A percentile compares a stretch with the other conserved stretches of the same genome.
phyloP scores from a whole-genome alignment of 805 yeast genomes.

The Clavispora fructus region DNA sequence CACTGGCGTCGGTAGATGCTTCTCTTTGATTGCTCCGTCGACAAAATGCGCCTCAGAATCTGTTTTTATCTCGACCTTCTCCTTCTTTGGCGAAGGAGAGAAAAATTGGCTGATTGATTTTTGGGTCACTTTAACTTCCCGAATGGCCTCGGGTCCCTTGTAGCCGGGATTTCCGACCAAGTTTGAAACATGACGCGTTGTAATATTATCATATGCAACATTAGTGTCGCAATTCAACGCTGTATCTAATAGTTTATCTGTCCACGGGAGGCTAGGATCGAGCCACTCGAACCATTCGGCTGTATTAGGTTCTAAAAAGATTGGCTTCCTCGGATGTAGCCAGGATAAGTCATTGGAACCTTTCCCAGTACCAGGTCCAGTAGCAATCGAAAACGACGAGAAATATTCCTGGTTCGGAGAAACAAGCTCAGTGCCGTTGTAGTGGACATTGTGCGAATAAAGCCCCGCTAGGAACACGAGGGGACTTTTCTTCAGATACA shows the following conservation, averaged over 20 bases:
- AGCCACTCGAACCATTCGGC: slow-evolving; percentile 65
- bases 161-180: slow-evolving; percentile 60
- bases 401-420: slow-evolving; percentile 17
- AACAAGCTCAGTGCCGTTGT: slow-evolving; percentile 16
- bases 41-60: too few species aligned
- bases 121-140: slow-evolving; percentile 24
- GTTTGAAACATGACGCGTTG: slow-evolving; percentile 49
- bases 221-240: slow-evolving; percentile 33
- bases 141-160: slow-evolving; percentile 32
- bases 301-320: slow-evolving; percentile 55
- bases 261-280: slow-evolving; percentile 37
- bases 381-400: slow-evolving; percentile 62
- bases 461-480: slow-evolving; percentile 60
- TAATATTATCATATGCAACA: slow-evolving; percentile 33
- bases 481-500: slow-evolving; percentile 47
- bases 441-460: slow-evolving; percentile 33
- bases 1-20: background rate
- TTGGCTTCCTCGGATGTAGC: slow-evolving; percentile 79
- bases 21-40: too few species aligned
- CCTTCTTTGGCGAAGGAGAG: slow-evolving; percentile 1
- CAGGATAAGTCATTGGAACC: slow-evolving; percentile 51
- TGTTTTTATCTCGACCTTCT: background rate
- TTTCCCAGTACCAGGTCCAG: slow-evolving; percentile 51
- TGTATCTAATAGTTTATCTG: slow-evolving; percentile 30
- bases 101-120: slow-evolving; percentile 12